Evolutionary conservation across 306 rosid genomes (phyloP).

Genomic region (Geum urbanum): DNA sequence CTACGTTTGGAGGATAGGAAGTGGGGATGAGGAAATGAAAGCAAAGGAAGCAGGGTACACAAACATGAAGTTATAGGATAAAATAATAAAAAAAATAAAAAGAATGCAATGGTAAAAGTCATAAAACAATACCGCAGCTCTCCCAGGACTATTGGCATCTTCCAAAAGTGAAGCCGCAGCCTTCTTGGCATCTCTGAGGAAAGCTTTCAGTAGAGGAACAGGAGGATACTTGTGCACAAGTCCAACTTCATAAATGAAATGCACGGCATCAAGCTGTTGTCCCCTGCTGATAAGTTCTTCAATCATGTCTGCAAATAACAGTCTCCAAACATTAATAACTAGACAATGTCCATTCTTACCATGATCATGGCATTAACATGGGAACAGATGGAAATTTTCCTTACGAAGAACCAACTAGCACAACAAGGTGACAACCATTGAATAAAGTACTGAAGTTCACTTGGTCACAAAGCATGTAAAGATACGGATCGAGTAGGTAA

Average conservation of each 20-base stretch:
- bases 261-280: constrained; percentile 99
- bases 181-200: constrained; percentile 89
- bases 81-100: background rate
- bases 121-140: constrained; percentile 64
- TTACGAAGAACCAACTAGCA: background rate
- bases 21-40: background rate
- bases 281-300: constrained; percentile 88
- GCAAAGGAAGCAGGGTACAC: background rate
- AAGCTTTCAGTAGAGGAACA: constrained; percentile 82
- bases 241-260: constrained; percentile 89
- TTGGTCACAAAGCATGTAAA: background rate
- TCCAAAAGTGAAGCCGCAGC: constrained; percentile 84
- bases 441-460: background rate
- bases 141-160: constrained; percentile 84
- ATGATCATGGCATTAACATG: background rate
- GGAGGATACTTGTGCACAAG: constrained; percentile 82
- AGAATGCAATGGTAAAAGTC: constrained; percentile 15
- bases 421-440: background rate
- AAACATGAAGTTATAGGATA: background rate
- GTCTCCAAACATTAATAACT: constrained; percentile 4
- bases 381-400: background rate
- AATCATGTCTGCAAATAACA: constrained; percentile 69
- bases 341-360: background rate
- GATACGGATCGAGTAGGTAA: no score
- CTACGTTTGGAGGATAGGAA: background rate